Evolutionary conservation across 2,329 filamentous ascomycete species (phyloP), one percentile per base, ranked within the genome.

Genomic region (Ophiostoma himal-ulmi): DNA sequence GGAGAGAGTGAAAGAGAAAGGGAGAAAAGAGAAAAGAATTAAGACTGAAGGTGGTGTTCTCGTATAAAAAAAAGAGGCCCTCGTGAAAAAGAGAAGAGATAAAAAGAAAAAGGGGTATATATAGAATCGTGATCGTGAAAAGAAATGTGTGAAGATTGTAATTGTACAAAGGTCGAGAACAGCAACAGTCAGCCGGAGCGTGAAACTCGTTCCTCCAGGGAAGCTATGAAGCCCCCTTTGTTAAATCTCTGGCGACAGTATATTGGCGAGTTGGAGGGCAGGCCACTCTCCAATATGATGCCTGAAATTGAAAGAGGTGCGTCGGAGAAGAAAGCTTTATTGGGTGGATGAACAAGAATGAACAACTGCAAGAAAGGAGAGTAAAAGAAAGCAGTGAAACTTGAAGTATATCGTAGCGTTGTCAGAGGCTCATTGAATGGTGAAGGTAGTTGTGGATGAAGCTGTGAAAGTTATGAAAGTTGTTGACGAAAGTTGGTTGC

Each of bases 361-460:
- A 62, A 37, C 30, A 39, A 30, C 36, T 3, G 26, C 39, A n/a
- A 48, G 17, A 54, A 52, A 11, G n/a, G 22, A 36, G 36, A 22
- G 57, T 34, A 34, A 26, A 34, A 30, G 13, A 34, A 57, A 26
- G 52, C 52, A 39, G 34, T 5, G 30, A 37, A 30, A 64, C 60
- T 64, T 34, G 34, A 64, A 57, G 52, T 57, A 13, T 57, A 57
- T 57, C 52, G 52, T 57, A 20, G 44, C 44, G 52, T 57, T 57
- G 57, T 62, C 57, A 34, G 26, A 62, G 26, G 26, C 57, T 37
- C 37, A 44, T 44, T 10, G 37, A 67, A 20, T 26, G 64, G 30
- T 60, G 57, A 22, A 54, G 64, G 20, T 36, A 67, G 60, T 52
- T 77, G 76, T 76, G 76, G 79, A 79, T 64, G 37, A 62, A n/a